Percentiles rank a stretch among this genome's conserved stretches.
phyloP scores from a whole-genome alignment of 352 stramenopile species.

The Globisporangium nagaii region DNA sequence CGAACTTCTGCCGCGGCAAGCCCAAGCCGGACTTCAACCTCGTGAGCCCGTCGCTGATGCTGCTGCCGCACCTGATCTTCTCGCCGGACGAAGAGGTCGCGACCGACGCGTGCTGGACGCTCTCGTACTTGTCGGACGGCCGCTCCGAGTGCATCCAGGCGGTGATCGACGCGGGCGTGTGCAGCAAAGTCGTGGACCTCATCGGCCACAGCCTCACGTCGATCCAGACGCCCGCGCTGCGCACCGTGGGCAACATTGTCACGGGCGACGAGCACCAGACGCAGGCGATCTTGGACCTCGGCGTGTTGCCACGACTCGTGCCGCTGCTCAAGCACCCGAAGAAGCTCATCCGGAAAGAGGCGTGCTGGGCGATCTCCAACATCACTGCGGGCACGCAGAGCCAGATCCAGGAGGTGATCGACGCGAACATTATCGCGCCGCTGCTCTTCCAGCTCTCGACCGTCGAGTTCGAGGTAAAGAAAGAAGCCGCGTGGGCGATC shows the following conservation, averaged over 20 bases:
- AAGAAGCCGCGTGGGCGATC: constrained; percentile 41
- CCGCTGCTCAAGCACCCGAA: constrained; percentile 71
- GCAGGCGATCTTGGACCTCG: constrained; percentile 56
- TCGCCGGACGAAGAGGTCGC: constrained; percentile 96
- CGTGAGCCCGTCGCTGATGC: constrained; percentile 90
- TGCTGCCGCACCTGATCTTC: constrained; percentile 95
- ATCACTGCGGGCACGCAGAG: constrained; percentile 64
- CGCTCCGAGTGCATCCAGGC: constrained; percentile 97
- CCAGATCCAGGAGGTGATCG: constrained; percentile 77
- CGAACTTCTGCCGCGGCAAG: constrained; percentile 96
- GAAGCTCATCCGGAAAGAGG: constrained; percentile 79
- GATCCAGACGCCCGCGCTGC: constrained; percentile 95
- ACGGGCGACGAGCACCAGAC: constrained; percentile 91
- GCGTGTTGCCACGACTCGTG: constrained; percentile 43
- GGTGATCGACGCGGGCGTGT: constrained; percentile 96
- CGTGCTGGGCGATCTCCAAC: constrained; percentile 82
- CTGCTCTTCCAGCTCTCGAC: constrained; percentile 57
- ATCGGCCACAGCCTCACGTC: constrained; percentile 89
- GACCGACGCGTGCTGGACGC: constrained; percentile 99
- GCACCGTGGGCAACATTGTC: constrained; percentile 97
- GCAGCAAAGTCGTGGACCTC: constrained; percentile 92
- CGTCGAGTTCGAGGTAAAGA: constrained; percentile 48
- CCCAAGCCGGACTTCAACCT: constrained; percentile 69
- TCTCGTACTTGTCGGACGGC: constrained; percentile 98
- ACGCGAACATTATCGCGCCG: constrained; percentile 67